Evolutionary conservation across 176 grass and related monocot species (phyloP).

Genomic region (Triticum monococcum): DNA sequence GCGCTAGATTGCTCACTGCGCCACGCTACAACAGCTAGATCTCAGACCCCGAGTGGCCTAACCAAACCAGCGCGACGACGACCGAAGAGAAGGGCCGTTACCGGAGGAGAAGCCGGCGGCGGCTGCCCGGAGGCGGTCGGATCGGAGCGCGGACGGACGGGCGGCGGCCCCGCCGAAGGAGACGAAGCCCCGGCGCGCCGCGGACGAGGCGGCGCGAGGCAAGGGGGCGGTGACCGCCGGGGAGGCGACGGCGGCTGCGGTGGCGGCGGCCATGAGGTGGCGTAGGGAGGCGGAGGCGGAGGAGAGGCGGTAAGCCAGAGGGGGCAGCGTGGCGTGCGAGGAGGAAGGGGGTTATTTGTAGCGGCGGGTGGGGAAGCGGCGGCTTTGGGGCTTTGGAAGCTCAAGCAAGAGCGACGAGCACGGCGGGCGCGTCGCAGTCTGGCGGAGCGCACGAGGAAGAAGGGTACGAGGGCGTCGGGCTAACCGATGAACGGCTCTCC

Average conservation of each 20-base stretch:
- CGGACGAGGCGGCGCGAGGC: neutral
- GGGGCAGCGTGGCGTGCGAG: constrained; percentile 26
- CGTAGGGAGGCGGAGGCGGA: constrained; percentile 7
- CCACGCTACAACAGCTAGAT: neutral
- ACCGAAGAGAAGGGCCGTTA: constrained; percentile 3
- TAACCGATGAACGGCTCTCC: constrained; percentile 2
- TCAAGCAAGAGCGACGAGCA: neutral
- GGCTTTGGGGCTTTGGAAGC: constrained; percentile 24
- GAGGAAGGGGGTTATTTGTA: constrained; percentile 23
- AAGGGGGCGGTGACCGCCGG: constrained; percentile 3
- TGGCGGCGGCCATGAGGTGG: constrained; percentile 35
- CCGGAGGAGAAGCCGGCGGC: constrained; percentile 12
- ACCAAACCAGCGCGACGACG: neutral
- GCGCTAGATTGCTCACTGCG: neutral
- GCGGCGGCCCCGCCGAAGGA: constrained; percentile 11
- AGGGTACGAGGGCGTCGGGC: neutral
- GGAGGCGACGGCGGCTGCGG: constrained; percentile 22
- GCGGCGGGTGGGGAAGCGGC: neutral
- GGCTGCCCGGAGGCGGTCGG: neutral
- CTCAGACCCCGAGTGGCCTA: neutral
- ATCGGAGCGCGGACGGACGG: constrained; percentile 18
- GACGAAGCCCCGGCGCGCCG: constrained; percentile 28
- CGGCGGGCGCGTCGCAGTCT: constrained; percentile 5
- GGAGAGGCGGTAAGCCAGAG: constrained; percentile 45
- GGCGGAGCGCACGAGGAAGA: constrained; percentile 49